Evolutionary conservation across 805 yeast genomes (phyloP), one percentile per base, ranked within the genome.

Genomic region (Kazachstania africana): DNA sequence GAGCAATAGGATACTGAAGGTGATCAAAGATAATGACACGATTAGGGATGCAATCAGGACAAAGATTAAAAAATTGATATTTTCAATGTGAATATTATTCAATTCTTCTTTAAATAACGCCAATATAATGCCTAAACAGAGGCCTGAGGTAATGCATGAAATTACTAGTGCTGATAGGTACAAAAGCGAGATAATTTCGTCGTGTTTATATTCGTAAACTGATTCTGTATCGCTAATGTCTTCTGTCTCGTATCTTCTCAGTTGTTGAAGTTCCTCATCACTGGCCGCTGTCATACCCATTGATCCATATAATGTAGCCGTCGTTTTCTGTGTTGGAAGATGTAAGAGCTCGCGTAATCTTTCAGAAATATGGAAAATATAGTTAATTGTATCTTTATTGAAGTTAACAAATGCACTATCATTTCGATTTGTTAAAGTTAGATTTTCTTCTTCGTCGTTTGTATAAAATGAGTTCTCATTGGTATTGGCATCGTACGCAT

Each of bases 201-300:
- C 59, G 37, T 53, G 59, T 26, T 39, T 44, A 24, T 31, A 41
- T 32, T 50, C 59, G 33, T 48, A 51, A 13, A 45, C 32, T 3
- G 50, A 39, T 13, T 45, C 50, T 6, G 50, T 36, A 10, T 45
- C 50, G 16, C 38, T 43, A 13, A 42, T 27, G 21, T 48, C 47
- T 28, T 40, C 39, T 13, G 35, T 35, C 19, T 39, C 34, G 17
- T 38, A 42, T 16, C 36, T 36, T 8, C 44, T 16, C 18, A 47
- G 34, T 19, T 38, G 41, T 18, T 40, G 37, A 12, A 47, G 24
- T 12, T 52, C 56, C 5, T 40, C 35, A 6, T 30, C 16, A 5
- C 15, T 27, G 5, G 31, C 8, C 5, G 30, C 33, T 12, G n/a
- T 16, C 12, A 8, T 18, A 14, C n/a, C 33, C 28, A 37, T 27